Conservation (phyloP, 495 filamentous ascomycete genomes). For the Penicillium cosmopolitanum region DNA sequence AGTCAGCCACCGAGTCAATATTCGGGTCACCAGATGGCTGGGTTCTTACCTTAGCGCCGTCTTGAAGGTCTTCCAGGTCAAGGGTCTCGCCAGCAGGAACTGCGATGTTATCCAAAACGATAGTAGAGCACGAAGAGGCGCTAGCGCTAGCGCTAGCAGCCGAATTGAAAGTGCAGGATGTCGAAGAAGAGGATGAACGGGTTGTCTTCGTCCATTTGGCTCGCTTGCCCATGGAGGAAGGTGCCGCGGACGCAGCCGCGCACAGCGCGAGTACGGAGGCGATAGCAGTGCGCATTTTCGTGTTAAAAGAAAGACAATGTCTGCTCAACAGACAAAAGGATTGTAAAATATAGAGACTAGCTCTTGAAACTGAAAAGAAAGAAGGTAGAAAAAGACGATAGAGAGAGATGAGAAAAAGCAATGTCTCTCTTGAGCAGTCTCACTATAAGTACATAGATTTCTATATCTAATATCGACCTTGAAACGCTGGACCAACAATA, state of each 20-base stretch:
- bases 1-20: constrained; percentile 68
- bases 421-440: neutral
- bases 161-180: constrained; percentile 54
- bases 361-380: constrained; percentile 10
- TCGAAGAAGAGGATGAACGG: constrained; percentile 24
- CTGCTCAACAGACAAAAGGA: constrained; percentile 25
- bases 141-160: constrained; percentile 46
- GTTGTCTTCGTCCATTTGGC: constrained; percentile 31
- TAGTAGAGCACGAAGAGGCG: constrained; percentile 54
- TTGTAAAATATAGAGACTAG: constrained; percentile 16
- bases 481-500: neutral
- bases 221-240: constrained; percentile 39
- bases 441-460: constrained; percentile 7
- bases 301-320: constrained; percentile 13
- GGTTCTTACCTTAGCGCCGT: constrained; percentile 44
- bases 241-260: constrained; percentile 33
- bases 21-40: constrained; percentile 40
- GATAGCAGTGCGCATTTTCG: constrained; percentile 24
- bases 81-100: constrained; percentile 58
- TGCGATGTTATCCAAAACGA: constrained; percentile 49
- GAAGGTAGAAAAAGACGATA: neutral
- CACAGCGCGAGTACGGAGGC: constrained; percentile 27
- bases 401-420: constrained; percentile 1
- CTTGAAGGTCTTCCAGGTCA: constrained; percentile 50
- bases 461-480: neutral